Base-by-base conservation (phyloP, 306 rosid genomes). In the Quercus robur region DNA sequence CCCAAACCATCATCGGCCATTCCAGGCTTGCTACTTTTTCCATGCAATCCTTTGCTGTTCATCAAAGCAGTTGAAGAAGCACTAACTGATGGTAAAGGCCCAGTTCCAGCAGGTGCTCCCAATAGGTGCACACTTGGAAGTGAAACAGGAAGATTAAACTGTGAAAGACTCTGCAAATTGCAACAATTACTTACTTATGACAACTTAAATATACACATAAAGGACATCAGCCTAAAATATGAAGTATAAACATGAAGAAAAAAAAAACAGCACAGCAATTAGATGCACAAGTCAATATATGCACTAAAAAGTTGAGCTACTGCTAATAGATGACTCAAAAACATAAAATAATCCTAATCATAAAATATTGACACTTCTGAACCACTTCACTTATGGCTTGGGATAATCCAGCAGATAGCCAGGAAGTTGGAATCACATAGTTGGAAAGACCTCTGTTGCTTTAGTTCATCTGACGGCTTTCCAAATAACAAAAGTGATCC, bases 91-190 rank as follows among this genome's bases (percentile, higher is more conserved):
- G 92, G 88, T 73, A 90, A 79, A 76, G 97, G 82, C 84, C 98
- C 97, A 49, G 97, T 81, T 81, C 93, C 97, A 68, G 90, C 78
- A 80, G 91, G 76, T 70, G 89, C 84, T 75, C 99, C 98, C 49
- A 88, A 77, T 68, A 95, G 78, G 82, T 91, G 99, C 56, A 89
- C 89, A 82, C 78, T 93, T 86, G 99, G 91, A 84, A 93, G 88
- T 8, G 99, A 90, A 75, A 90, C 97, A 52, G 99, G 99, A 80
- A 96, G 99, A 85, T 96, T 96, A 77, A 96, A 96, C 92, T 93
- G 99, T 75, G 99, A 96, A 80, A 96, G 97, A 80, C 87, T 86
- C 98, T 84, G 97, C 77, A 89, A 77, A 83, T 82, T 73, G 41
- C 19, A 68, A 82, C 63, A 78, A 62, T 35, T 79, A 82, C 74